Evolutionary conservation across 2,329 filamentous ascomycete species (phyloP), one percentile per base, ranked within the genome.

Genomic region (Xylaria sp.): DNA sequence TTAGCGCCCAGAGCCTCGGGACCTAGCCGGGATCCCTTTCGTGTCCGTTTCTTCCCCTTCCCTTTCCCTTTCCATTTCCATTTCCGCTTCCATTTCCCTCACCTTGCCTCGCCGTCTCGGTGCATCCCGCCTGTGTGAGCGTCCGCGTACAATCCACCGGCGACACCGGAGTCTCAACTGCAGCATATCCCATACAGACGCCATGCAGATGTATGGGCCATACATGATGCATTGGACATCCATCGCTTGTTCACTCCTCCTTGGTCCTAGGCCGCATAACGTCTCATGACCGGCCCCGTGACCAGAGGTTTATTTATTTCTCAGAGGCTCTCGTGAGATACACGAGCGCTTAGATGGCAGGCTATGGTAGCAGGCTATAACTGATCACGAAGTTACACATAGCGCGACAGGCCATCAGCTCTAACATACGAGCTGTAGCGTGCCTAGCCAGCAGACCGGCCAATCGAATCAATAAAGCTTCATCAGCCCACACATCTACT

Each of bases 1-100:
- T 48, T 58, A 46, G 55, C 25, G 43, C 62, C 62, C 51, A 62
- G 21, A 53, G 37, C 58, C 52, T 62, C 54, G 62, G 60, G 51
- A 58, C 43, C n/a, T n/a, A n/a, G 10, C 58, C 53, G 57, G 49
- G 54, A 43, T 19, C 31, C 19, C 21, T 37, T 13, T 58, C 48
- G 54, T 53, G 15, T 47, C 31, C 6, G 25, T 51, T 21, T 27
- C 9, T 29, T 15, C 21, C 7, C 7, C 19, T 29, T 40, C 15
- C 27, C 27, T 52, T 37, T 23, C 17, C 13, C 29, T 33, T 27
- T 47, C 29, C 37, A 5, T 23, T 21, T 29, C 19, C 19, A 3
- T 13, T 4, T 15, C 19, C 15, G 27, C 2, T 49, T n/a, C n/a
- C n/a, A n/a, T 10, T 44, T 54, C 38, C 25, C n/a, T 54, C 48